Evolutionary conservation across 164 flowering plant species (phyloP).

Genomic region (Magnolia sinica): DNA sequence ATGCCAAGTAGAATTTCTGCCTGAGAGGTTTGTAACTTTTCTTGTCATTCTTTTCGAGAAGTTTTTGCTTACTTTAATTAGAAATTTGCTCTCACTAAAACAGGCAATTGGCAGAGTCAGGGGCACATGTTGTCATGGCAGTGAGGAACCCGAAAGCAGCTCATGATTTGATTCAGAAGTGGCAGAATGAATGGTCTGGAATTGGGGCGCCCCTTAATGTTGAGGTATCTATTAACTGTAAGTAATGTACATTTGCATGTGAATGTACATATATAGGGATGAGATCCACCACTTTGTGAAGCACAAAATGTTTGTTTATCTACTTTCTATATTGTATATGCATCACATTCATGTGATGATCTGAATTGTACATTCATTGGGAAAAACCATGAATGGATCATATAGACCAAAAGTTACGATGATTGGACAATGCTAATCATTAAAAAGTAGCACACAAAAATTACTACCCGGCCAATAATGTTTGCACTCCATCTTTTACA

Average conservation of each 20-base stretch:
- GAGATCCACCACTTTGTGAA: background rate
- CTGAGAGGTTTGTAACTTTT: background rate
- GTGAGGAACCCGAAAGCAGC: constrained; percentile 77
- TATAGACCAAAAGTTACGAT: no score
- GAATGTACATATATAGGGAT: background rate
- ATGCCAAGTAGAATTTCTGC: background rate
- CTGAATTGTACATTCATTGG: no score
- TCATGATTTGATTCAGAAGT: constrained; percentile 63
- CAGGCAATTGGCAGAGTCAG: constrained; percentile 89
- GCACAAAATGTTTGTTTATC: no score
- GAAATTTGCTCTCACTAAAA: background rate
- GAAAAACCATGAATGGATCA: no score
- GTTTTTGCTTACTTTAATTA: background rate
- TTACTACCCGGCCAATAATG: no score
- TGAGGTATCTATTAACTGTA: constrained; percentile 49
- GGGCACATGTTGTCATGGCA: constrained; percentile 95
- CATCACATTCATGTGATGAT: no score
- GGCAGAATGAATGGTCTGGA: constrained; percentile 79
- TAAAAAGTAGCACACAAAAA: no score
- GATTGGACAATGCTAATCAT: no score
- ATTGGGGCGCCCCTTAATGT: constrained; percentile 73
- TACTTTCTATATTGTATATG: no score
- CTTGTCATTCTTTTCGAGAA: background rate
- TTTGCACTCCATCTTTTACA: no score
- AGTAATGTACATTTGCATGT: background rate